Evolutionary conservation across 768 basidiomycete species (phyloP).

Genomic region (Hygrocybe punicea): DNA sequence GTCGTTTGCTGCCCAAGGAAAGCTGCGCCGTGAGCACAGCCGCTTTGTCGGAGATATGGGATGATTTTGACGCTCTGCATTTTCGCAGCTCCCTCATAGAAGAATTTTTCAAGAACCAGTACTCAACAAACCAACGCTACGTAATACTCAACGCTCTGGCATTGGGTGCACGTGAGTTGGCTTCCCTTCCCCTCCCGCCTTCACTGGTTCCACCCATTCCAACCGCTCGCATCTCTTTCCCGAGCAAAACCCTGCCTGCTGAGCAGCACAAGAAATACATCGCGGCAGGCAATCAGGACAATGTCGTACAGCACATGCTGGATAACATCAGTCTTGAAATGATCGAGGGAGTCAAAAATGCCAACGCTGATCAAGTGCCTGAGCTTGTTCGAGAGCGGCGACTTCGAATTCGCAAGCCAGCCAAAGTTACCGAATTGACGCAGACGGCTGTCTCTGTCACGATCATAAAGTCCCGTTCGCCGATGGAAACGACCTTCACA

Average conservation of each 20-base stretch:
- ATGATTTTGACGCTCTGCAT: background rate
- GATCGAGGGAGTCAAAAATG: slow-evolving; percentile 58
- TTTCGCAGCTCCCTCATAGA: slow-evolving; percentile 70
- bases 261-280: slow-evolving; percentile 69
- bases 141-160: slow-evolving; percentile 84
- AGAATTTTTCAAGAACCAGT: slow-evolving; percentile 92
- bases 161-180: slow-evolving; percentile 81
- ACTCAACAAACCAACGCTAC: slow-evolving; percentile 82
- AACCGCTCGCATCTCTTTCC: slow-evolving; percentile 54
- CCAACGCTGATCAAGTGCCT: slow-evolving; percentile 53
- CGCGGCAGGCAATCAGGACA: slow-evolving; percentile 36
- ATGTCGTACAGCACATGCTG: slow-evolving; percentile 55
- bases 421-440: slow-evolving; percentile 42
- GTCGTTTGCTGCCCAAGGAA: slow-evolving; percentile 74
- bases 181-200: slow-evolving; percentile 42
- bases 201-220: slow-evolving; percentile 22
- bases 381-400: slow-evolving; percentile 70
- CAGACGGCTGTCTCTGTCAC: slow-evolving; percentile 1
- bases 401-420: slow-evolving; percentile 56
- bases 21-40: slow-evolving; percentile 69
- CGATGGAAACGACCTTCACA: slow-evolving; percentile 46
- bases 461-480: slow-evolving; percentile 4
- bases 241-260: slow-evolving; percentile 75
- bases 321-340: slow-evolving; percentile 60
- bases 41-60: background rate